Base-by-base conservation (phyloP, 805 yeast species). In the Candida ortonii region DNA sequence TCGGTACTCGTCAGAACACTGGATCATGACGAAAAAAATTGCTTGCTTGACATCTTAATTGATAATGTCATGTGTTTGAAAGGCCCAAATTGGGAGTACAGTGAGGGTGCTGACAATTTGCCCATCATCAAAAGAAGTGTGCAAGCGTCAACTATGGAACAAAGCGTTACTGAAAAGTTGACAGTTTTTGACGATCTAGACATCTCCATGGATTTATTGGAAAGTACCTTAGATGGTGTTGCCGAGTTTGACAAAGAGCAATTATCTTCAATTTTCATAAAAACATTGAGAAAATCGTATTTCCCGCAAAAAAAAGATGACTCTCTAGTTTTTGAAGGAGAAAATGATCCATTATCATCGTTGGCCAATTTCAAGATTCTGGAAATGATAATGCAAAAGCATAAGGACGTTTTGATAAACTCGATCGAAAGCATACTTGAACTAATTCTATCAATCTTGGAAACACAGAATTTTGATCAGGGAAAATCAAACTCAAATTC, bases 271-370 rank as follows among this genome's bases (percentile, higher is more conserved):
- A 57, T 69, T 2, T 83, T 87, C 46, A 56, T 77, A 3, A 43
- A 41, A 0, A 57, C 79, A 1, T 60, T 90, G 41, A n/a, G n/a
- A n/a, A 68, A 70, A 37, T 64, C 79, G 45, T 85, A 95, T 89
- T 65, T 84, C 22, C 34, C 34, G 5, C 14, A n/a, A n/a, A 21
- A 30, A 11, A 24, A 36, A 9, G 32, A 46, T n/a, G 35, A 38
- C 8, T 30, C 24, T 1, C 11, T 43, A 7, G 47, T 49, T 1
- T 46, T 48, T 15, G 57, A 49, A 4, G 16, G 22, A 3, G 64
- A 61, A 2, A 62, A 64, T 5, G 68, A 71, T 39, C 81, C 85
- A n/a, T 70, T 76, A 33, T 46, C 69, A 6, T 65, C 73, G 34
- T 60, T 84, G 22, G 60, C 77, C 6, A 81, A 83, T 49, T 61